A percentile compares a stretch with the other conserved stretches of the same genome.
Evolutionary conservation across 176 grass and related monocot species (phyloP).

Genomic region (Leersia perrieri): DNA sequence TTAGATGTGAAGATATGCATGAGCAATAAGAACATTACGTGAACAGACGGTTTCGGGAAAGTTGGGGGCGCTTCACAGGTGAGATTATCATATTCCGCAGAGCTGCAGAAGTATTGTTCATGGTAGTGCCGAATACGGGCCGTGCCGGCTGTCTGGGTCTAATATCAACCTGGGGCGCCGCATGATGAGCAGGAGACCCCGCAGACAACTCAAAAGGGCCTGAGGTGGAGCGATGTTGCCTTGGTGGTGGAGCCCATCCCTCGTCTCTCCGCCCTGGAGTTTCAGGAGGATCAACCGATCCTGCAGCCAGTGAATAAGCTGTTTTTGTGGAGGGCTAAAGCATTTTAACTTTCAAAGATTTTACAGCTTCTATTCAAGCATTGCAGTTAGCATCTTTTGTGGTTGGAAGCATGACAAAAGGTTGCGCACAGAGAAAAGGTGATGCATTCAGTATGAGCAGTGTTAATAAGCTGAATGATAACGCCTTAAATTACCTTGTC

Average conservation of each 20-base stretch:
- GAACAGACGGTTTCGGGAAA: constrained; percentile 50
- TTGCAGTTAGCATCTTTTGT: not conserved
- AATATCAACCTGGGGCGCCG: constrained; percentile 47
- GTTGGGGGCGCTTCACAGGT: constrained; percentile 57
- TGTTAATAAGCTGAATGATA: not conserved
- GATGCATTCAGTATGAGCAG: not conserved
- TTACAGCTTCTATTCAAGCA: constrained; percentile 10
- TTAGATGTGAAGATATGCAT: not conserved
- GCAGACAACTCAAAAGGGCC: constrained; percentile 55
- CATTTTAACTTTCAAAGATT: not conserved
- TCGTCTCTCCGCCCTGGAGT: constrained; percentile 79
- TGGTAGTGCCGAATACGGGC: constrained; percentile 42
- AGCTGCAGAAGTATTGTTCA: constrained; percentile 42
- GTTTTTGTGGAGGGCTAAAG: constrained; percentile 63
- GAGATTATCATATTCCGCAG: constrained; percentile 69
- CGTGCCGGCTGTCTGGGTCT: constrained; percentile 44
- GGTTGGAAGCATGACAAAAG: constrained; percentile 2
- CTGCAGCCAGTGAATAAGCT: constrained; percentile 83
- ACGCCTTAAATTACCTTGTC: constrained; percentile 55
- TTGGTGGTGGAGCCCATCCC: constrained; percentile 57
- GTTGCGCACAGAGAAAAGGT: not conserved
- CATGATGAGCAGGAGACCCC: constrained; percentile 46
- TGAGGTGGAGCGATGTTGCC: constrained; percentile 37
- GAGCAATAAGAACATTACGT: constrained; percentile 42
- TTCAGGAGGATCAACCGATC: constrained; percentile 72